phyloP scores from a whole-genome alignment of 805 yeast species.

The Ogataea philodendri region DNA sequence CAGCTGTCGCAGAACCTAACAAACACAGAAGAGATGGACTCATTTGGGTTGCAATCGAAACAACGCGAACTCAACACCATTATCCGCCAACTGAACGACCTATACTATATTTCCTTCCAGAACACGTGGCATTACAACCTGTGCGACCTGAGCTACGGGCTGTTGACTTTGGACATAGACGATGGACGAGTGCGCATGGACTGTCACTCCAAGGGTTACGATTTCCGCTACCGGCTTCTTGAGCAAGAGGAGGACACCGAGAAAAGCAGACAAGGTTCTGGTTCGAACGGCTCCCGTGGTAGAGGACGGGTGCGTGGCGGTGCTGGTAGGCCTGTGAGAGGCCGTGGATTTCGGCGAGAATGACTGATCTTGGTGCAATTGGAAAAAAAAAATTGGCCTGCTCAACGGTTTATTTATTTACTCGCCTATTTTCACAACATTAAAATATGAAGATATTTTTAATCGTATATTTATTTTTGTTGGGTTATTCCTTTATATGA shows the following conservation, averaged over 20 bases:
- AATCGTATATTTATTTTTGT: slow-evolving; percentile 4
- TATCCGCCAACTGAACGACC: slow-evolving; percentile 53
- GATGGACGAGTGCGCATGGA: slow-evolving; percentile 52
- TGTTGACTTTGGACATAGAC: slow-evolving; percentile 41
- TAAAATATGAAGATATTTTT: slow-evolving; percentile 2
- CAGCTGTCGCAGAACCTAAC: slow-evolving; percentile 25
- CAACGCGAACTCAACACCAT: slow-evolving; percentile 41
- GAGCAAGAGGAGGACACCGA: slow-evolving; percentile 11
- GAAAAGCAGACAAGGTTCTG: slow-evolving; percentile 1
- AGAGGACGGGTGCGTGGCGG: slow-evolving; percentile 9
- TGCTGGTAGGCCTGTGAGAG: slow-evolving; percentile 5
- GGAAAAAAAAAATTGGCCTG: not conserved
- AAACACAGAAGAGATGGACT: slow-evolving; percentile 40
- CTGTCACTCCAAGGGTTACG: slow-evolving; percentile 58
- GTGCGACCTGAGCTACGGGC: slow-evolving; percentile 58
- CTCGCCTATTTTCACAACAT: slow-evolving; percentile 3
- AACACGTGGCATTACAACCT: slow-evolving; percentile 77
- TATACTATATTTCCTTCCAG: slow-evolving; percentile 62
- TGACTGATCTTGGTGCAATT: not conserved
- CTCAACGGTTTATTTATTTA: not conserved
- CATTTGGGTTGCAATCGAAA: slow-evolving; percentile 39
- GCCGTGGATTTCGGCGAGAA: slow-evolving; percentile 9
- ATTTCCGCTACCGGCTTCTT: slow-evolving; percentile 48
- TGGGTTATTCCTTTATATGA: slow-evolving; percentile 22
- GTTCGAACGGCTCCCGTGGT: slow-evolving; percentile 9